Conservation (phyloP, 352 stramenopile species). For the Halophytophthora polymorphica region DNA sequence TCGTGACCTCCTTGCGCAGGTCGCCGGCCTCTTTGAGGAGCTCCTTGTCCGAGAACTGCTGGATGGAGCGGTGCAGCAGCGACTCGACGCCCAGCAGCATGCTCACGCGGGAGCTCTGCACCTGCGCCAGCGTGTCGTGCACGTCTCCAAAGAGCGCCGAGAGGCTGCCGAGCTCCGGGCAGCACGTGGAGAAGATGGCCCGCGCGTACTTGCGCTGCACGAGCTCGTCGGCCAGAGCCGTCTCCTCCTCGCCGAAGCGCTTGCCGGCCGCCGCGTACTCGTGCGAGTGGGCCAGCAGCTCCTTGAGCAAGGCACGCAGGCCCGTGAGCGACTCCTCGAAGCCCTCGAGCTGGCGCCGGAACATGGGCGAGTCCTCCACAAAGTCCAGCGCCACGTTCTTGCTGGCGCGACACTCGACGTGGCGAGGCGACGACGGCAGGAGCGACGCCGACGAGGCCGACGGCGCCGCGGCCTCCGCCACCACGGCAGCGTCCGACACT, state of each 20-base stretch:
- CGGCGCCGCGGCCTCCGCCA: background rate
- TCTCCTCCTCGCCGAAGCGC: slow-evolving; percentile 69
- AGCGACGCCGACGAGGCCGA: too few species aligned
- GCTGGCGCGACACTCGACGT: slow-evolving; percentile 30
- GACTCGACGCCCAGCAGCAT: slow-evolving; percentile 82
- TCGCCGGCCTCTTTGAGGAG: slow-evolving; percentile 67
- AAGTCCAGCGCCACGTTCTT: slow-evolving; percentile 86
- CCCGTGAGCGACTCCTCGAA: slow-evolving; percentile 77
- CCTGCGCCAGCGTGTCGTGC: slow-evolving; percentile 75
- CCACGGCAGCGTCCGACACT: background rate
- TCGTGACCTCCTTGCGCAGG: slow-evolving; percentile 59
- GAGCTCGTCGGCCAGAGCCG: slow-evolving; percentile 64
- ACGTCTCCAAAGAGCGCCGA: slow-evolving; percentile 81
- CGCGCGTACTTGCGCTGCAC: slow-evolving; percentile 74
- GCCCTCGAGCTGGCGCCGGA: slow-evolving; percentile 70
- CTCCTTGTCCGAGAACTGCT: slow-evolving; percentile 70
- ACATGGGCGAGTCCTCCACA: slow-evolving; percentile 86
- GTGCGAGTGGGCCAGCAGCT: slow-evolving; percentile 68
- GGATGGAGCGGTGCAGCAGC: slow-evolving; percentile 61
- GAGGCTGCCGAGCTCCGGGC: slow-evolving; percentile 58
- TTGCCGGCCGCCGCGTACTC: slow-evolving; percentile 71
- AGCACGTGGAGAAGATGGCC: slow-evolving; percentile 86
- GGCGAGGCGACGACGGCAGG: too few species aligned
- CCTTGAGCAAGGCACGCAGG: slow-evolving; percentile 59
- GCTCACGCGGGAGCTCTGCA: slow-evolving; percentile 80